These are phyloP conservation scores for Sordariomycetes sp. DNA, from an alignment of 2,329 filamentous ascomycete species.

Conservation along the genomic window DNA sequence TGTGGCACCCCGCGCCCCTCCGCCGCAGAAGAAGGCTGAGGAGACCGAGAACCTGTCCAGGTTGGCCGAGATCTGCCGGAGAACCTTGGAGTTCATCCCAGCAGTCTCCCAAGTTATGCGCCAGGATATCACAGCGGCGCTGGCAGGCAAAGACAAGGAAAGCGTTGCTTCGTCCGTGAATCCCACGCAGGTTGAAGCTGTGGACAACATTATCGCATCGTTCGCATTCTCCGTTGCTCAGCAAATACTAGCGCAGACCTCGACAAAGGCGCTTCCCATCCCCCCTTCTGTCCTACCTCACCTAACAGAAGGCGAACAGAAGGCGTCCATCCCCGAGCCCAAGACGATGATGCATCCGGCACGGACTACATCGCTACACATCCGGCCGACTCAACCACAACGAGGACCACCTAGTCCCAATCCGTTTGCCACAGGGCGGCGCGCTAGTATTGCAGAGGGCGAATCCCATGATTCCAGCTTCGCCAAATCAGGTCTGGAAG, in stretches of 20 bases:
- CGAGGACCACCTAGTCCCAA: slow-evolving; percentile 39
- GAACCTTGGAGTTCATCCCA: slow-evolving; percentile 77
- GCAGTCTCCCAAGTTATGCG: slow-evolving; percentile 72
- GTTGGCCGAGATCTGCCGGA: slow-evolving; percentile 77
- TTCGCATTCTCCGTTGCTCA: slow-evolving; percentile 71
- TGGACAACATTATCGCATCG: slow-evolving; percentile 68
- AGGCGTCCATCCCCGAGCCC: slow-evolving; percentile 54
- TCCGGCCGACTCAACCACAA: slow-evolving; percentile 19
- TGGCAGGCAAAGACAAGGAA: slow-evolving; percentile 20
- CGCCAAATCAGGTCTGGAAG: slow-evolving; percentile 60
- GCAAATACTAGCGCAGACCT: slow-evolving; percentile 68
- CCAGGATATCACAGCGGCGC: slow-evolving; percentile 62
- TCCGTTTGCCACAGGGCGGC: too few species aligned
- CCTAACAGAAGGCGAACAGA: slow-evolving; percentile 40
- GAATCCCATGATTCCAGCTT: slow-evolving; percentile 37
- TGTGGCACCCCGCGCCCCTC: slow-evolving; percentile 40
- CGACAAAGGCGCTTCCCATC: slow-evolving; percentile 58
- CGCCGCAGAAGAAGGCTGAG: slow-evolving; percentile 39
- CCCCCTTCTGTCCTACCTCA: slow-evolving; percentile 46
- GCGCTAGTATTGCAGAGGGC: slow-evolving; percentile 24
- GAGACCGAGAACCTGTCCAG: slow-evolving; percentile 67
- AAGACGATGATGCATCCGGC: slow-evolving; percentile 65
- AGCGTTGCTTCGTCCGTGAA: slow-evolving; percentile 14
- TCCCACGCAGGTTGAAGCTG: slow-evolving; percentile 37
- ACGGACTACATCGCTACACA: slow-evolving; percentile 50